Conservation (phyloP, 2,329 filamentous ascomycete species). For the Paracamarosporium sp. region DNA sequence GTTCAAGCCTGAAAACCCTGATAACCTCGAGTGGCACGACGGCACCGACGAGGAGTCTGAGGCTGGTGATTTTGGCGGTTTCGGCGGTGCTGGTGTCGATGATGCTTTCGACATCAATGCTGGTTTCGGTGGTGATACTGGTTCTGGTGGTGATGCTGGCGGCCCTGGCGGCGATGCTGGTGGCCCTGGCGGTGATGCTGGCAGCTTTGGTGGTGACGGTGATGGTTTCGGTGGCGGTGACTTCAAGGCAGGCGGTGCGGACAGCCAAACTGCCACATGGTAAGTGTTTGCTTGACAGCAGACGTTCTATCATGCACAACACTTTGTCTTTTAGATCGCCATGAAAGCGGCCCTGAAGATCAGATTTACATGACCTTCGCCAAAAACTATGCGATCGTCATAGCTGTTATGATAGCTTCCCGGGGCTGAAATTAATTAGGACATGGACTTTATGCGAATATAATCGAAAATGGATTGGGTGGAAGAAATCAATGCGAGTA, state of each 20-base stretch:
- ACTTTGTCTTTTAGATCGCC: background rate
- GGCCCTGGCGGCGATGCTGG: no score
- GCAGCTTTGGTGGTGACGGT: constrained; percentile 12
- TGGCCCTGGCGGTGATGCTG: constrained; percentile 14
- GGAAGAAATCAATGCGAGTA: constrained; percentile 12
- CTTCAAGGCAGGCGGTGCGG: constrained; percentile 21
- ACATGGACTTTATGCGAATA: constrained; percentile 6
- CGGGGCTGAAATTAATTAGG: background rate
- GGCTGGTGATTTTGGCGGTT: constrained; percentile 21
- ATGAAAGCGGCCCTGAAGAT: background rate
- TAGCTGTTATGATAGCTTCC: constrained; percentile 1
- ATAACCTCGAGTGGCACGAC: constrained; percentile 60
- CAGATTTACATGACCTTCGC: background rate
- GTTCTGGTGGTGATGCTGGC: constrained; percentile 8
- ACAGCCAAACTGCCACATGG: constrained; percentile 36
- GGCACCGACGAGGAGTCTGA: constrained; percentile 51
- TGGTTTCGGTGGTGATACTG: constrained; percentile 6
- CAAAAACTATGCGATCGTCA: constrained; percentile 5
- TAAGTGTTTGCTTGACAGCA: constrained; percentile 16
- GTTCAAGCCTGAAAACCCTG: constrained; percentile 65
- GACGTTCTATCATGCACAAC: background rate
- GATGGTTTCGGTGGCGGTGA: constrained; percentile 13
- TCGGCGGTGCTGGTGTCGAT: constrained; percentile 16
- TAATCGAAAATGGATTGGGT: constrained; percentile 21
- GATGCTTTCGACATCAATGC: constrained; percentile 13